Conservation (phyloP, 257 asterid species). For the Solanum neorickii region DNA sequence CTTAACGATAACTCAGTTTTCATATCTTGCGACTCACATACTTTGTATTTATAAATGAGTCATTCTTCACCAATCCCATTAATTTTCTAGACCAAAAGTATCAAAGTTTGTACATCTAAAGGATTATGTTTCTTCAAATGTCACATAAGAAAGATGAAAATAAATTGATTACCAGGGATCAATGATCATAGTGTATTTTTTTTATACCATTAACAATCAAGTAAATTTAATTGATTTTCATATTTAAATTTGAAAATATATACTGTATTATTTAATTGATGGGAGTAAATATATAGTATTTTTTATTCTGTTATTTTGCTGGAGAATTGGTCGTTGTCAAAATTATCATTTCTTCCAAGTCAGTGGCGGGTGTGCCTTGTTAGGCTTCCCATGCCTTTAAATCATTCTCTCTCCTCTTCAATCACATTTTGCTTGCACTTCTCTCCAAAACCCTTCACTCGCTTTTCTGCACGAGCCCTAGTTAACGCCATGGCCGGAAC, state of each 20-base stretch:
- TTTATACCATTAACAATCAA: neutral
- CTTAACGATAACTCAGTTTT: neutral
- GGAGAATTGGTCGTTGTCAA: neutral
- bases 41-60: neutral
- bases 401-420: neutral
- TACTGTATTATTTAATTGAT: neutral
- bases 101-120: neutral
- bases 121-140: neutral
- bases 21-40: neutral
- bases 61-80: neutral
- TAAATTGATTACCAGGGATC: neutral
- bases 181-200: neutral
- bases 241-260: neutral
- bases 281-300: neutral
- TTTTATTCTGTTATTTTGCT: neutral
- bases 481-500: conserved; percentile 50
- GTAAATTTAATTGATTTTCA: neutral
- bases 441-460: conserved; percentile 6
- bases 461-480: neutral
- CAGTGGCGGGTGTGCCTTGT: neutral
- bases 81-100: neutral
- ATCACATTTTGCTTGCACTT: conserved; percentile 10
- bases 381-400: neutral
- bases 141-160: neutral
- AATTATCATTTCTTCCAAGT: neutral